Base-by-base conservation (phyloP, 192 early-diverging fungal genomes). In the Coemansia pectinata region DNA sequence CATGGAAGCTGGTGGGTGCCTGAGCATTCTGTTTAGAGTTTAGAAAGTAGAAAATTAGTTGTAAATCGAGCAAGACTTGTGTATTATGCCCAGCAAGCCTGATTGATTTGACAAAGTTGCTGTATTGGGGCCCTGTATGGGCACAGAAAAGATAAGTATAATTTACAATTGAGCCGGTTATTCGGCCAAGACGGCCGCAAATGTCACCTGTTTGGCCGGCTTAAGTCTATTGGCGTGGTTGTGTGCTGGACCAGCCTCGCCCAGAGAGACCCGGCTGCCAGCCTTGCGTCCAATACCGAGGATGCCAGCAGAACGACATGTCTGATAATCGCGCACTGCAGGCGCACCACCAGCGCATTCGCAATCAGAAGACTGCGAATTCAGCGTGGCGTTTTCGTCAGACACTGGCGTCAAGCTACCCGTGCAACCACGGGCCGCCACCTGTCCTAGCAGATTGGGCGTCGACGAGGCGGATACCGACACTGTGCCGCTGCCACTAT, bases 141-240 rank as follows among this genome's bases (percentile, higher is more conserved):
- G 47, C 47, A 50, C 47, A 21, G 14, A 58, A 29, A 17, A 55
- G 17, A 52, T 11, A 52, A 23, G 8, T 52, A 7, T 25, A 12
- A 7, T 25, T 11, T 33, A 61, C n/a, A 15, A 11, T 14, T 10
- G 12, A 14, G 27, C 59, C 36, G 15, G 19, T 3, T 41, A 62
- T 21, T 62, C 23, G 14, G 47, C 48, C 47, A 59, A 63, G 55
- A 40, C 36, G 0, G 62, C 72, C 23, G 79, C 72, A 74, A 82
- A 82, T 9, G 71, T 69, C 62, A 82, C 79, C n/a, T 82, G 79
- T 62, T 82, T 82, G 9, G 69, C 27, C 5, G 75, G 75, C 48
- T 59, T 55, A 39, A 67, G 19, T 14, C 23, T 53, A 8, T 47
- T 50, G 12, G 29, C 17, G 55, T 58, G 55, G 29, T 58, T 12